phyloP scores from a whole-genome alignment of 1,284 basidiomycete species.

The Cystobasidium sp. region DNA sequence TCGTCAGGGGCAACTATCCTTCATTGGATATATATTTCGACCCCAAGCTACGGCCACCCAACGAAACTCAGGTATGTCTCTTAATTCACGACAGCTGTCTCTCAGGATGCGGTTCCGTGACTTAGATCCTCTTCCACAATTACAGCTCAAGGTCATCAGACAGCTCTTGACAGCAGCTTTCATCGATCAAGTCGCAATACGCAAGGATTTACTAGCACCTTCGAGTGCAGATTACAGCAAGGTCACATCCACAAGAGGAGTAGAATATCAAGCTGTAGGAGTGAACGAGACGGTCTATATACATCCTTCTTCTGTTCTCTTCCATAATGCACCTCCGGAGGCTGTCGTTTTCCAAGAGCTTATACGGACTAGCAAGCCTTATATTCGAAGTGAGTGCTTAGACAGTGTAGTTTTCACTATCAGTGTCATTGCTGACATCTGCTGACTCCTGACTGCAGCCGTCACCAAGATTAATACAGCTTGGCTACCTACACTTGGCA shows the following conservation, averaged over 20 bases:
- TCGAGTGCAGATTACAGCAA: constrained; percentile 66
- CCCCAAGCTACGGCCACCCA: constrained; percentile 71
- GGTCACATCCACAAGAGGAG: constrained; percentile 73
- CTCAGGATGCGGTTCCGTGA: neutral
- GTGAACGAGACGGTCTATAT: constrained; percentile 87
- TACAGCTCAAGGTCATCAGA: constrained; percentile 82
- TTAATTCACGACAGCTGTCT: neutral
- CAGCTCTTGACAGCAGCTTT: constrained; percentile 89
- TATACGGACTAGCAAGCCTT: constrained; percentile 72
- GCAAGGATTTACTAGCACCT: constrained; percentile 73
- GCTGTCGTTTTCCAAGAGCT: constrained; percentile 86
- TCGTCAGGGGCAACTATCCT: constrained; percentile 74
- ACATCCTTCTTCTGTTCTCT: constrained; percentile 84
- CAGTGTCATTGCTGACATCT: neutral
- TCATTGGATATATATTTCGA: constrained; percentile 66
- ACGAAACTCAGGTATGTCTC: constrained; percentile 74
- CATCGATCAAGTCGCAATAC: constrained; percentile 92
- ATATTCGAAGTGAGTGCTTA: constrained; percentile 71
- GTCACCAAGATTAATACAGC: constrained; percentile 83
- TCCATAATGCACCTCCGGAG: constrained; percentile 75
- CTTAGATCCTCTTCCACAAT: constrained; percentile 30
- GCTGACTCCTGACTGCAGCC: constrained; percentile 59
- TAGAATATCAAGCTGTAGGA: constrained; percentile 83
- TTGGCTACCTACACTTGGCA: constrained; percentile 83
- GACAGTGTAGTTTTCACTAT: constrained; percentile 17